Evolutionary conservation across 2,329 filamentous ascomycete genomes (phyloP), one percentile per base, ranked within the genome.

Genomic region (Aureobasidium sp.): DNA sequence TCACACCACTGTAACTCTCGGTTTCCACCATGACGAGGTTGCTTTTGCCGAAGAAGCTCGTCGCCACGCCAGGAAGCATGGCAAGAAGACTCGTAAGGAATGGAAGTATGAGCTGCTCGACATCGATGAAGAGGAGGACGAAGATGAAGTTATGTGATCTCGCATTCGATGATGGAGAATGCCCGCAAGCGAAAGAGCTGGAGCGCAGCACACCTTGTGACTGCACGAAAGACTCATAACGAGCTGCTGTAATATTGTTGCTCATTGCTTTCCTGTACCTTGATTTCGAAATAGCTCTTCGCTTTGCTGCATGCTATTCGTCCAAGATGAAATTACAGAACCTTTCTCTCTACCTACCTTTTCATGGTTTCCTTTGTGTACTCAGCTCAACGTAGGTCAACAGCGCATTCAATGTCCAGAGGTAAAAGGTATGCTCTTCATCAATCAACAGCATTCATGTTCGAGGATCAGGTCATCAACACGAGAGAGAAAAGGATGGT

Each of bases 31-130:
- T 55, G 70, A 73, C 53, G 66, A 72, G 53, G 68, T 70, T 4
- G 69, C 71, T 60, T 72, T 71, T 58, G 68, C 69, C 5, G 72
- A 72, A 1, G 70, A 70, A 34, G 71, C 69, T 12, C 66, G 70
- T 41, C 63, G 64, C 26, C 67, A 72, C 42, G 68, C 70, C 12
- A 44, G 46, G n/a, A 70, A 69, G 65, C 68, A 74, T 62, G 73
- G 70, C 3, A 66, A 48, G 15, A 71, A 70, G 66, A 68, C 62
- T 17, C 66, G 69, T n/a, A 63, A 64, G n/a, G 26, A 69, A 58
- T 73, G 69, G 70, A 69, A 67, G 61, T 41, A 36, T 41, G 67
- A 68, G 61, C 34, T 68, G 46, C 51, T 67, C 10, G 64, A 39
- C 15, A 15, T 17, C 13, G 37, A 5, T 39, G 37, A 39, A 7